Base-by-base conservation (phyloP, 2,329 filamentous ascomycete genomes). In the Bipolaris sorokiniana region DNA sequence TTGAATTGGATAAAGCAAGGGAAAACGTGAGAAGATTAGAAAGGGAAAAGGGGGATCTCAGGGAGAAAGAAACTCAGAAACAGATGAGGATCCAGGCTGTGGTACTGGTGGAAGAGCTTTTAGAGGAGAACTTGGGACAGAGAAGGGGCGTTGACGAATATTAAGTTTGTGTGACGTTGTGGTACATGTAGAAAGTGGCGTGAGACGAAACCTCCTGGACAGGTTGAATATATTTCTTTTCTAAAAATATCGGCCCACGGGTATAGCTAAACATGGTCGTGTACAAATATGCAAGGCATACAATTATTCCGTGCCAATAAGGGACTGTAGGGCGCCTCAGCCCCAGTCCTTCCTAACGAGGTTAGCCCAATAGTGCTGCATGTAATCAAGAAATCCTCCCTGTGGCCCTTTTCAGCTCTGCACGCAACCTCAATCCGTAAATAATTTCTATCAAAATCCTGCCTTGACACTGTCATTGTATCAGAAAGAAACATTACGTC, bases 1-100 rank as follows among this genome's bases (percentile, higher is more conserved):
- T 36, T 10, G 45, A 56, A 6, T 34, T 56, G 22, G 46, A 50
- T 15, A 41, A 40, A 11, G 58, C 54, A 34, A 56, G 33, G 9
- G 50, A 57, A 11, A 40, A 54, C 33, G 7, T 44, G 33, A 36
- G 15, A 7, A 47, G 22, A 15, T 16, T 59, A 28, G 54, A 54
- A 22, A 41, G 18, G 31, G 45, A 55, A 15, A 54, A 40, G 9
- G 52, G 54, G 46, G 20, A 31, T 9, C 44, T 31, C 5, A 38
- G 31, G 15, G 51, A 61, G 38, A 42, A 23, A 15, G 51, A 61
- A 34, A 41, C 20, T 3, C 38, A 23, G 20, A 23, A 13, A 6
- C 20, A 56, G 15, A 47, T 20, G 10, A 49, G 42, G 46, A 22
- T 51, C 5, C 36, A 56, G 23, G 49, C 49, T 37, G 54, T 41